Conservation (phyloP, 768 basidiomycete genomes). For the Collybia mongolica region DNA sequence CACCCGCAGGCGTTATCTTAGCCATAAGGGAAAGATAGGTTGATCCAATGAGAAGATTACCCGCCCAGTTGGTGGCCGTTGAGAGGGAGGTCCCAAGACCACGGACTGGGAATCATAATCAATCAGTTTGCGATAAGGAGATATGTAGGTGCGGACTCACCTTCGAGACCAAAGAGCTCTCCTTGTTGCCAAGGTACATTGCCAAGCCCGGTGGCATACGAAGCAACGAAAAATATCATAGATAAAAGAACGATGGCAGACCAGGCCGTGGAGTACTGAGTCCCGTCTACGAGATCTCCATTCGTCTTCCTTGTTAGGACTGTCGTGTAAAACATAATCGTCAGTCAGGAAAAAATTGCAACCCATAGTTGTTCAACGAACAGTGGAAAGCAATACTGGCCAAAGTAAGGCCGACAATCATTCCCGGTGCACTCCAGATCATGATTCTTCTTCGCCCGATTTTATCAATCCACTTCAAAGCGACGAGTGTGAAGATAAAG, state of each 20-base stretch:
- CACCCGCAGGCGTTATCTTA: constrained; percentile 68
- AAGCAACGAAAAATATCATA: constrained; percentile 84
- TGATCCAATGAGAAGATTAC: constrained; percentile 73
- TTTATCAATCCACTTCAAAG: constrained; percentile 63
- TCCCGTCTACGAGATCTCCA: constrained; percentile 57
- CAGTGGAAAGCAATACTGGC: constrained; percentile 19
- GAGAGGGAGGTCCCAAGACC: constrained; percentile 76
- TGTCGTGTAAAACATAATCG: neutral
- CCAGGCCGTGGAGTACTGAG: constrained; percentile 44
- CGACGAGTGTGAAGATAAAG: constrained; percentile 75
- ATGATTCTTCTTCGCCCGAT: constrained; percentile 19
- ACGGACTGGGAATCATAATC: constrained; percentile 42
- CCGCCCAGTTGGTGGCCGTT: constrained; percentile 77
- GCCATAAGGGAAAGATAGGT: constrained; percentile 83
- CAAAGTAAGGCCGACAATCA: constrained; percentile 17
- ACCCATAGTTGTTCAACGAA: neutral
- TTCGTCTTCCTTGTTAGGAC: constrained; percentile 38
- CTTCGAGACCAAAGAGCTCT: constrained; percentile 78
- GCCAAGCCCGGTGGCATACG: constrained; percentile 77
- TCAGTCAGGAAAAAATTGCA: neutral
- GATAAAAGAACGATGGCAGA: constrained; percentile 68
- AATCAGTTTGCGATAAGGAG: constrained; percentile 37
- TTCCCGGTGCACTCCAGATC: constrained; percentile 18
- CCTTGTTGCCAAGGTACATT: constrained; percentile 90
- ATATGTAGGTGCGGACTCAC: constrained; percentile 23